Evolutionary conservation across 768 basidiomycete species (phyloP).

Genomic region (Rubroboletus pulcherrimus): DNA sequence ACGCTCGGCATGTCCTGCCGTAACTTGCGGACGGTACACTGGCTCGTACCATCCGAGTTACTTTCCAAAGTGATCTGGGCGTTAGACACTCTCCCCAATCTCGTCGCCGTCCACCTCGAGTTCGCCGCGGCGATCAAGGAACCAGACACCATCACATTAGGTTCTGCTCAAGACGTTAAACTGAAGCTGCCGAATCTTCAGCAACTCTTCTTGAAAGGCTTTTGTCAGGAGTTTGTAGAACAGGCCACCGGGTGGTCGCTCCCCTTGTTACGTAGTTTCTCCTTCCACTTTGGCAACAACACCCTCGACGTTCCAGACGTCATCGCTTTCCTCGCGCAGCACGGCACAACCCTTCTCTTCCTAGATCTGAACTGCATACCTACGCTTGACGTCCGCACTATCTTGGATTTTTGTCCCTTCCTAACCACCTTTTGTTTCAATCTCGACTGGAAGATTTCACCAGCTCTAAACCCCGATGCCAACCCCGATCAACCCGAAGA

Average conservation of each 20-base stretch:
- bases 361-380: constrained; percentile 65
- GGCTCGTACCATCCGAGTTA: constrained; percentile 52
- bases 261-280: constrained; percentile 54
- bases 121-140: constrained; percentile 34
- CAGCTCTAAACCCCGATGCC: constrained; percentile 12
- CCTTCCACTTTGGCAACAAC: constrained; percentile 45
- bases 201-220: constrained; percentile 61
- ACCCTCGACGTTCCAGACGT: constrained; percentile 53
- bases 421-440: constrained; percentile 69
- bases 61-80: constrained; percentile 72
- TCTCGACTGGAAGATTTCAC: constrained; percentile 62
- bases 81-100: constrained; percentile 53
- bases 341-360: constrained; percentile 55
- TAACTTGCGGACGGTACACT: constrained; percentile 57
- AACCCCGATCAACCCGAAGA: constrained; percentile 19
- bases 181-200: constrained; percentile 53
- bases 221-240: constrained; percentile 63
- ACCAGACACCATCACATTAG: constrained; percentile 50
- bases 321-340: constrained; percentile 52
- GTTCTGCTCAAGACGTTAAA: constrained; percentile 55
- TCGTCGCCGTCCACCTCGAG: constrained; percentile 56
- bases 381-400: constrained; percentile 50
- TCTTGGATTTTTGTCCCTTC: constrained; percentile 61
- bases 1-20: constrained; percentile 51
- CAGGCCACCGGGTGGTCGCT: constrained; percentile 65